Base-by-base conservation (phyloP, 345 rosid genomes). In the Gossypioides kirkii region DNA sequence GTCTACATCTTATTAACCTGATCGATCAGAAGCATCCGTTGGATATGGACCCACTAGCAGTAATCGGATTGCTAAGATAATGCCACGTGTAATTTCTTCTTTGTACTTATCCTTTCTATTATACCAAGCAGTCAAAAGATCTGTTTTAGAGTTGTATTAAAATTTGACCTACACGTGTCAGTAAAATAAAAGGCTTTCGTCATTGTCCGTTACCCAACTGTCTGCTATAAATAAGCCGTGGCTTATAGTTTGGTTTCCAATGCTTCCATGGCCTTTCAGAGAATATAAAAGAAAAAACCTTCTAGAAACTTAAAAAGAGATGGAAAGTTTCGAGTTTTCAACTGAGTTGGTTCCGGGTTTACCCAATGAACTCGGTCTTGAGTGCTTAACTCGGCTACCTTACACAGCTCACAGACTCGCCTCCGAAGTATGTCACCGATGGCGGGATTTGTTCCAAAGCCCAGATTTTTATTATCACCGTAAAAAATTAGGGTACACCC, bases 341-440 rank as follows among this genome's bases (percentile, higher is more conserved):
- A 28, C 77, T 1, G 89, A 86, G 70, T 76, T 87, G 73, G 43
- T 90, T 2, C 89, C 92, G 6, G 71, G 67, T 66, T 67, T 90
- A 8, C 92, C 89, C 2, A 79, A 77, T 22, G 95, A 90, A 60
- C 70, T 90, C 62, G 84, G 84, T 2, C 80, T 88, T 55, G 87
- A 88, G 73, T 90, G 95, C 79, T 64, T 90, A 20, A 75, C 79
- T 61, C 87, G 90, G 3, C 69, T 85, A 52, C 89, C 82, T 45
- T 79, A 76, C 84, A 10, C 82, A 0, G 42, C 85, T 47, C 89
- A 88, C 78, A 64, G 63, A 8, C 78, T 78, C 36, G 88, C 91
- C 6, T 73, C 87, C 59, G 69, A 66, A 1, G 95, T 90, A 20
- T 84, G 90, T 83, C 78, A 74, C 28, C 61, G 81, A 49, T 90